Base-by-base conservation (phyloP, 495 filamentous ascomycete species). In the Glarea lozoyensis region DNA sequence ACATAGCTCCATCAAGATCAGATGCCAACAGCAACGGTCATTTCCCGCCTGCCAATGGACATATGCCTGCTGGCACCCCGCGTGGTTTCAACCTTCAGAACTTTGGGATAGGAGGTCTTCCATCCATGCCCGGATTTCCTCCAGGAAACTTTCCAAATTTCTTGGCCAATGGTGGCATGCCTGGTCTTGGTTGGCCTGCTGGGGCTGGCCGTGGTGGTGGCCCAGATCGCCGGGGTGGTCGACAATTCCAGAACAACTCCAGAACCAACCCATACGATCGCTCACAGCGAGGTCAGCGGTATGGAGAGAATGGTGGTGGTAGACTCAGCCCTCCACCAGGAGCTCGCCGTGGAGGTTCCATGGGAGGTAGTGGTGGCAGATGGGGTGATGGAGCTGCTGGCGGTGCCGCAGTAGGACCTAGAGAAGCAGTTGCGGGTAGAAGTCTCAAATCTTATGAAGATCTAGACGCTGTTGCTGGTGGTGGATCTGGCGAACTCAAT, bases 1-100 rank as follows among this genome's bases (percentile, higher is more conserved):
- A 94, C 56, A 88, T 96, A 58, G 82, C 88, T 35, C 86, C 93
- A 10, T 86, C 88, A 1, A 78, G 87, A 16, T 89, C 88, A 15
- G 94, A 99, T 60, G 82, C 92, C n/a, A 96, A 94, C 56, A 90
- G 84, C 63, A 97, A 97, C 52, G 89, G 90, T 1, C 92, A 98
- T 61, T 94, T 94, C 68, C 87, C 88, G 0, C 72, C 83, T 22
- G 58, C 65, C n/a, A 76, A 80, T 53, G 80, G 81, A 36, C 79
- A 87, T 46, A 67, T 71, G 30, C 76, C 81, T 18, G 72, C 81
- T n/a, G 89, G 89, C 13, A 92, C 92, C 3, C 90, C 92, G 19
- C 84, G 92, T 30, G 88, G 87, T 3, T 97, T 97, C 68, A 88
- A 84, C 48, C 73, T 96, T 5, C 68, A 81, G n/a, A 78, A 77